Evolutionary conservation across 1,139 yeast genomes (phyloP).

Genomic region (Magnusiomyces tetraspermus): DNA sequence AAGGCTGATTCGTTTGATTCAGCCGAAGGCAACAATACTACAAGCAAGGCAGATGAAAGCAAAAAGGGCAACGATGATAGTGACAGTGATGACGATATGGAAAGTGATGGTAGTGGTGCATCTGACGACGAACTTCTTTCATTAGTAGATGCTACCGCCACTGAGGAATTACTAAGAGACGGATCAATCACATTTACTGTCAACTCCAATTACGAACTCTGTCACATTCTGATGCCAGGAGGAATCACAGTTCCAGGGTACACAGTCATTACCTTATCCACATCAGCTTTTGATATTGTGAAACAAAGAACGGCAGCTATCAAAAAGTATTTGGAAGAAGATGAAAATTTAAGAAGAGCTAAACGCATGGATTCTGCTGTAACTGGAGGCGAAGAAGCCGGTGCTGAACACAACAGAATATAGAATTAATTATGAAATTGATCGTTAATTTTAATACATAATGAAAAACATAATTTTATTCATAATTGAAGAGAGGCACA

Average conservation of each 20-base stretch:
- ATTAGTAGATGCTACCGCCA: conserved; percentile 64
- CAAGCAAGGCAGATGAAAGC: neutral
- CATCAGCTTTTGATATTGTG: conserved; percentile 56
- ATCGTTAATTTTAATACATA: neutral
- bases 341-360: neutral
- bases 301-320: neutral
- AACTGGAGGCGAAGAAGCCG: neutral
- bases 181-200: conserved; percentile 78
- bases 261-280: conserved; percentile 58
- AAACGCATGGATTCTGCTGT: neutral
- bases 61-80: conserved; percentile 9
- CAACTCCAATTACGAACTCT: conserved; percentile 81
- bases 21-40: neutral
- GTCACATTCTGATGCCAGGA: conserved; percentile 85
- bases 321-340: neutral
- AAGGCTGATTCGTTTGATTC: conserved; percentile 28
- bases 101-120: conserved; percentile 35
- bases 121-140: conserved; percentile 41
- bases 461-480: neutral
- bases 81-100: conserved; percentile 24
- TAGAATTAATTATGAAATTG: neutral
- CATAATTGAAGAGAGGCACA: too few relatives aligned
- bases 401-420: neutral
- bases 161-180: conserved; percentile 68
- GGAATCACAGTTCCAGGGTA: conserved; percentile 78